Evolutionary conservation across 2,329 filamentous ascomycete genomes (phyloP), one percentile per base, ranked within the genome.

Genomic region (Tothia fuscella): DNA sequence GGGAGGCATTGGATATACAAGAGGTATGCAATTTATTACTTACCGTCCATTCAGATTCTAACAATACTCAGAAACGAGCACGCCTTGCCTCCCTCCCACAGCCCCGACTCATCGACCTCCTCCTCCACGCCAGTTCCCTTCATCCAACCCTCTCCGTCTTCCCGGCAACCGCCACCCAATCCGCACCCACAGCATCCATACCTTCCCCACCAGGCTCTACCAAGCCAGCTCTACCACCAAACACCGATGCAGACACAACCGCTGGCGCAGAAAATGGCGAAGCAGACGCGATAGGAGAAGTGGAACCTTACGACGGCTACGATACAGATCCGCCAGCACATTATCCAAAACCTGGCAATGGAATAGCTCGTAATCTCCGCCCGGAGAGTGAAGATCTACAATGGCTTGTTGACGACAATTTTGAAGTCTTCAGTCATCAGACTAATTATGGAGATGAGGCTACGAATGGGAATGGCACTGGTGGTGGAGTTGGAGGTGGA

Each of bases 111-210:
- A 72, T 85, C 35, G 71, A 72, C 41, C 67, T 86, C 21, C 64
- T 86, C 26, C 65, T 83, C 45, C 70, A 72, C 47, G 68, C 76
- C 44, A 74, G 73, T 21, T 70, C 71, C 35, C 58, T 74, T 2
- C 68, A 82, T 46, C 78, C 81, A 3, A 70, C 77, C 41, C 63
- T 87, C 5, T 74, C 79, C 4, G 64, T 87, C 40, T 86, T 83
- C 49, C 56, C 65, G 25, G 39, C 24, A 37, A n/a, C 30, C 7
- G 26, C 12, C 13, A 29, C 19, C 13, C 13, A 10, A 29, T 10
- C 26, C 10, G 10, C 26, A 14, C 14, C 26, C 14, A 19, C 31
- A 19, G 31, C 35, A 38, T 26, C 35, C 7, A 24, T 21, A 9
- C 7, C 9, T 22, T 39, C 38, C 6, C 38, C n/a, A n/a, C n/a